These are phyloP conservation scores for Trametes cingulata DNA, from an alignment of 768 basidiomycete species.

Conservation along the genomic window DNA sequence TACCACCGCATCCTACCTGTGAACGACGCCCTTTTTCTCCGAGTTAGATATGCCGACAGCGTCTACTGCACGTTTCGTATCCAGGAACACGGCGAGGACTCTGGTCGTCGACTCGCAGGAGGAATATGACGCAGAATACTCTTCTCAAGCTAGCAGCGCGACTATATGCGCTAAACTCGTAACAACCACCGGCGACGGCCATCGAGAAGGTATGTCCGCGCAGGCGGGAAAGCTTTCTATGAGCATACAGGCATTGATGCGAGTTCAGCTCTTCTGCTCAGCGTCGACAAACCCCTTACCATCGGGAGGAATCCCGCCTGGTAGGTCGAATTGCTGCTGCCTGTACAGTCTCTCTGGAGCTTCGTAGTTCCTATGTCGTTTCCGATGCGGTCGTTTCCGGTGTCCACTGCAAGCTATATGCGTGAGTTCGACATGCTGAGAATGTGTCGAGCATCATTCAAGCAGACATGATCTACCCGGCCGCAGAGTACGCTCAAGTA, in stretches of 20 bases:
- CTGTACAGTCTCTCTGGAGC: neutral
- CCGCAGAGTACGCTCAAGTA: conserved; percentile 63
- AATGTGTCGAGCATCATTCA: too few relatives aligned
- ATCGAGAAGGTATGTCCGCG: conserved; percentile 56
- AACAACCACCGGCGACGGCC: conserved; percentile 57
- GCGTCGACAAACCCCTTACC: conserved; percentile 59
- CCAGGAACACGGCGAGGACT: neutral
- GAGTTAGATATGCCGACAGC: neutral
- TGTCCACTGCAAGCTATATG: conserved; percentile 78
- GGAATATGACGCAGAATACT: neutral
- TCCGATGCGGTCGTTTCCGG: conserved; percentile 64
- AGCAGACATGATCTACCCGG: too few relatives aligned
- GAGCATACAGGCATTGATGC: neutral
- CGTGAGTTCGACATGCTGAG: too few relatives aligned
- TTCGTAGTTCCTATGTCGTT: conserved; percentile 57
- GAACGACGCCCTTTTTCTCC: too few relatives aligned
- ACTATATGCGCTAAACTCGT: conserved; percentile 74
- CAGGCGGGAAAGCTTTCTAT: neutral
- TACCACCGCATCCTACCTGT: too few relatives aligned
- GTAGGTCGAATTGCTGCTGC: conserved; percentile 36
- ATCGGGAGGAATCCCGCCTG: conserved; percentile 78
- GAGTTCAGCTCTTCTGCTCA: conserved; percentile 57
- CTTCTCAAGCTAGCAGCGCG: neutral
- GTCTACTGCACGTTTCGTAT: neutral
- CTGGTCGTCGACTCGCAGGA: neutral